A percentile compares a stretch with the other conserved stretches of the same genome.
These are phyloP conservation scores for Apiospora hydei DNA, from an alignment of 2,329 filamentous ascomycete genomes.

Conservation along the genomic window DNA sequence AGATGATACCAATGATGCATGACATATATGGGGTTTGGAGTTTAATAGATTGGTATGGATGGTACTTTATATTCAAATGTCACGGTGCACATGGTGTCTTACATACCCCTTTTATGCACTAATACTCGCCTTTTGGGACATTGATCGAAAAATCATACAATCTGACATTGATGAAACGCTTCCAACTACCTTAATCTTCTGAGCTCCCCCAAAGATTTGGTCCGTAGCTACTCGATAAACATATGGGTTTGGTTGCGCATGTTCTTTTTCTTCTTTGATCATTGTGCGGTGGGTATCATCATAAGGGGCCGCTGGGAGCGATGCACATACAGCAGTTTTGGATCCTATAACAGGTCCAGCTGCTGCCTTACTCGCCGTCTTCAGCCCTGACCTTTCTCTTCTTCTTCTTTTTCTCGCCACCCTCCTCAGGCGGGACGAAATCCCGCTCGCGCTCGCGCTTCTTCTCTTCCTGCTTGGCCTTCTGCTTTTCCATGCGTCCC, in stretches of 20 bases:
- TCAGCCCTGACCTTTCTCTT: conserved; percentile 67
- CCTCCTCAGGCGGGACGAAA: conserved; percentile 83
- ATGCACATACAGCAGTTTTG: conserved; percentile 9
- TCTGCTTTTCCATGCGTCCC: conserved; percentile 84
- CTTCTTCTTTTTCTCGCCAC: conserved; percentile 65
- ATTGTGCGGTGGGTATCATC: conserved; percentile 26
- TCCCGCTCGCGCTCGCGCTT: conserved; percentile 84
- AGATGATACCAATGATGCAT: conserved; percentile 26
- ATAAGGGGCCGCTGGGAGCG: conserved; percentile 16
- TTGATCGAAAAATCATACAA: background rate
- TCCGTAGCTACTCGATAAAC: background rate
- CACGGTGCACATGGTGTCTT: background rate
- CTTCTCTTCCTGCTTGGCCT: conserved; percentile 87
- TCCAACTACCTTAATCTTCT: background rate
- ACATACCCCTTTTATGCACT: background rate
- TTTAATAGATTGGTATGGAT: conserved; percentile 24
- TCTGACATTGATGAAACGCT: conserved; percentile 9
- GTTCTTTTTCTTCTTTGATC: conserved; percentile 20
- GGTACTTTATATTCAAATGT: background rate
- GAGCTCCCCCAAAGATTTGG: background rate
- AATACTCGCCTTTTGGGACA: background rate
- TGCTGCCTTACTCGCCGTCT: conserved; percentile 31
- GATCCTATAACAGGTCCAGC: background rate
- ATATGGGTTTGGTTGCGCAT: conserved; percentile 5
- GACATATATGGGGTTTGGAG: conserved; percentile 20